phyloP scores from a whole-genome alignment of 139 green algal species.

The Mesotaenium endlicherianum region DNA sequence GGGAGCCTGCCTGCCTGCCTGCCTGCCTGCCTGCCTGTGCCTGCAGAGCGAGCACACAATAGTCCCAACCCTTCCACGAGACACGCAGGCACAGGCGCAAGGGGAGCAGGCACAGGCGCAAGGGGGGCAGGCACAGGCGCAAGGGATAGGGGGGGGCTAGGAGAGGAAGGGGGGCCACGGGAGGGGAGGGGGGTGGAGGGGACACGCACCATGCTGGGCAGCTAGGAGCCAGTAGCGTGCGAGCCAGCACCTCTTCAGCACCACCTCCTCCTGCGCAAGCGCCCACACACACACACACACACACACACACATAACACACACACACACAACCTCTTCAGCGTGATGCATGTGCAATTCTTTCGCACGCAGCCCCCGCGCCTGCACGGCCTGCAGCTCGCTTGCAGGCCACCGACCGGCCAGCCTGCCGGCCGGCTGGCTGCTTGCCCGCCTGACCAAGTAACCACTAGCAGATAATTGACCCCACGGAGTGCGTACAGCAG shows the following conservation, averaged over 20 bases:
- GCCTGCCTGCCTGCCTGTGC: conserved; percentile 13
- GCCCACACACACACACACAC: not conserved
- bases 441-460: no score
- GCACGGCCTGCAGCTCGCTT: no score
- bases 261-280: conserved; percentile 43
- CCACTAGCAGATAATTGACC: no score
- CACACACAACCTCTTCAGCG: no score
- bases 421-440: no score
- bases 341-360: no score
- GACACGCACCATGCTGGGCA: not conserved
- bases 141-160: not conserved
- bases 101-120: not conserved
- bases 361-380: no score
- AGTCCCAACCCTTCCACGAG: not conserved
- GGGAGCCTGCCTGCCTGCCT: no score
- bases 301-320: no score
- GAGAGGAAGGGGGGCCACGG: not conserved
- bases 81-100: not conserved
- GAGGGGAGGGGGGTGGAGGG: not conserved
- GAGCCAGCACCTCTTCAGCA: conserved; percentile 45
- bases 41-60: not conserved
- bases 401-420: no score
- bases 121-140: not conserved
- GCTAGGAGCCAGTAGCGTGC: conserved; percentile 43
- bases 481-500: no score